These are phyloP conservation scores for Nephelium lappaceum DNA, from an alignment of 345 rosid genomes.

Conservation along the genomic window DNA sequence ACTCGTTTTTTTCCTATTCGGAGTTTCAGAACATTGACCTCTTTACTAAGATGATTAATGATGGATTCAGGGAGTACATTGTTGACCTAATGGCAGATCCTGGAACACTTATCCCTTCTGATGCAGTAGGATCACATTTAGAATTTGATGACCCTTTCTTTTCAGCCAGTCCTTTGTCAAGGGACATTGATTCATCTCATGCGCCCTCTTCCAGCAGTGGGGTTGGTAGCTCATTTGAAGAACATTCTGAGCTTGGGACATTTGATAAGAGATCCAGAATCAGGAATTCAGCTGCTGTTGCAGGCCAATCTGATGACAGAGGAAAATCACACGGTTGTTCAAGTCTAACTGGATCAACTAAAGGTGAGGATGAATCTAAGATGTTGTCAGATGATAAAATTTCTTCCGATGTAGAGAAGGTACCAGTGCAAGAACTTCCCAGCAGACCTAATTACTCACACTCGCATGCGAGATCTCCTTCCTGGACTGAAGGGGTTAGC, in stretches of 20 bases:
- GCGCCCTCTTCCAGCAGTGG: slow-evolving; percentile 72
- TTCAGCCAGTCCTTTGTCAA: slow-evolving; percentile 66
- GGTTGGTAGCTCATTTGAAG: slow-evolving; percentile 64
- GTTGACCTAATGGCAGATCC: slow-evolving; percentile 98
- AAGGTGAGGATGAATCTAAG: slow-evolving; percentile 44
- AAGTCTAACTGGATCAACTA: slow-evolving; percentile 26
- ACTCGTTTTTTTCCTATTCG: slow-evolving; percentile 1
- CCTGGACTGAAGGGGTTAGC: slow-evolving; percentile 97
- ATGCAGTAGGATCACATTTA: slow-evolving; percentile 66
- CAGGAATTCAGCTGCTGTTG: slow-evolving; percentile 35
- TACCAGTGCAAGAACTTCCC: slow-evolving; percentile 34
- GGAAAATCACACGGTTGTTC: slow-evolving; percentile 33
- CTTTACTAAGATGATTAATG: slow-evolving; percentile 24
- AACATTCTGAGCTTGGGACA: slow-evolving; percentile 58
- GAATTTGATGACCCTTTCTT: slow-evolving; percentile 64
- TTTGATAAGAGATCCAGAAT: slow-evolving; percentile 50
- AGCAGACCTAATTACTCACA: slow-evolving; percentile 53
- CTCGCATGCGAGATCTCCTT: slow-evolving; percentile 79
- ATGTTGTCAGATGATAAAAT: slow-evolving; percentile 33
- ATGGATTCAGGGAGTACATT: slow-evolving; percentile 86
- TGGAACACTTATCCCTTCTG: slow-evolving; percentile 93
- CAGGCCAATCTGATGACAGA: slow-evolving; percentile 46
- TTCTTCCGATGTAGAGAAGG: slow-evolving; percentile 36
- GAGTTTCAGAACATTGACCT: slow-evolving; percentile 12
- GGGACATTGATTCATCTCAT: slow-evolving; percentile 65